Base-by-base conservation (phyloP, 2,329 filamentous ascomycete genomes). In the Colletotrichum sp. region DNA sequence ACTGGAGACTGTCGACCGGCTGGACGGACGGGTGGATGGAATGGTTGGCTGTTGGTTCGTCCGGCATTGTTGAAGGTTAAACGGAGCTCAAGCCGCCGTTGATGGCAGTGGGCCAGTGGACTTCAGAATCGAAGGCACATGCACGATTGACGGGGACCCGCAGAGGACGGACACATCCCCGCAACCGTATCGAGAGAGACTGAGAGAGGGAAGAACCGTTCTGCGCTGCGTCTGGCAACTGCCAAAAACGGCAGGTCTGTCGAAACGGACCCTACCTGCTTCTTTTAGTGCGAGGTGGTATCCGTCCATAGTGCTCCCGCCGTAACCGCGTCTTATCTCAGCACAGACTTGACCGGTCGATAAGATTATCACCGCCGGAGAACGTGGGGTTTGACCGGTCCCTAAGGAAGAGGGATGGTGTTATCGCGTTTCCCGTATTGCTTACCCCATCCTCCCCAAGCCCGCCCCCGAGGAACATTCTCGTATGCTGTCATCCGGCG, bases 401-500 rank as follows among this genome's bases (percentile, higher is more conserved):
- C 11, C 29, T 22, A 16, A 8, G 25, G 15, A 6, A n/a, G 25
- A 66, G 2, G 39, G 39, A 27, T 39, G 30, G 67, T 30, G 30
- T 69, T 62, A 69, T 62, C 52, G 67, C 34, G 22, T 27, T 62
- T 16, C 52, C 55, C 44, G 52, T 69, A n/a, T 36, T 59, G 64
- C 62, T 65, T 65, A 65, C 62, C 62, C 32, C 36, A 65, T 22
- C 55, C 22, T 9, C 15, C 8, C 25, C 59, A 25, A 36, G 32
- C 19, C n/a, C 8, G 19, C n/a, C 44, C 52, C 32, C 39, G 44
- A 52, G 39, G 52, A 62, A 64, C 22, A 19, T 61, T 71, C 71
- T 66, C 72, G 72, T 52, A 66, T 66, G 67, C 64, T 71, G 68
- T 66, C 72, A 70, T 75, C 67, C 49, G 25, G 27, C n/a, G 32